Conservation (phyloP, 2,329 filamentous ascomycete species). For the Hirsutella thompsonii region DNA sequence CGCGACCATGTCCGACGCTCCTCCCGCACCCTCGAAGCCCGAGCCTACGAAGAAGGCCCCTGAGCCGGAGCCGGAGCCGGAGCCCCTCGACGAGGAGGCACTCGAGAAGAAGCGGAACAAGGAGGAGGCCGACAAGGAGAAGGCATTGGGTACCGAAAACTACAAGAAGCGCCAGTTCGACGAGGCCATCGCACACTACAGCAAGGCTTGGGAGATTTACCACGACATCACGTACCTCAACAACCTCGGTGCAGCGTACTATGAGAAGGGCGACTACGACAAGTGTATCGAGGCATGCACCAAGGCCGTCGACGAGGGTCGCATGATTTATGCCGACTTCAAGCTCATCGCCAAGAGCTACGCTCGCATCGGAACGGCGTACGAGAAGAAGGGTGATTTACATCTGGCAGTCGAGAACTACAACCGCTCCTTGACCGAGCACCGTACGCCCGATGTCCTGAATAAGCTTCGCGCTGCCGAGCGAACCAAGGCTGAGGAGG, state of each 20-base stretch:
- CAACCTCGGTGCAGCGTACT: constrained; percentile 87
- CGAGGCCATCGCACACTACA: constrained; percentile 86
- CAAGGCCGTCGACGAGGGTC: constrained; percentile 80
- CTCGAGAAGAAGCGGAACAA: constrained; percentile 80
- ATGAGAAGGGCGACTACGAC: constrained; percentile 91
- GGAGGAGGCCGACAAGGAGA: constrained; percentile 85
- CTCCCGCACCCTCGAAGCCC: constrained; percentile 23
- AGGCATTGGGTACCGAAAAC: constrained; percentile 81
- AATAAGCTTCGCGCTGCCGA: constrained; percentile 85
- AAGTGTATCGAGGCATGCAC: constrained; percentile 77
- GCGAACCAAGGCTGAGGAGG: constrained; percentile 67
- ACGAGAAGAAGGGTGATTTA: constrained; percentile 81
- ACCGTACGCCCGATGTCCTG: constrained; percentile 88
- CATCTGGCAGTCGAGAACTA: constrained; percentile 75
- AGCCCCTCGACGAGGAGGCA: constrained; percentile 70
- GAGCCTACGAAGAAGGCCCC: constrained; percentile 43
- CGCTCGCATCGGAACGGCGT: constrained; percentile 82
- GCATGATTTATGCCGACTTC: constrained; percentile 85
- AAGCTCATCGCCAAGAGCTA: constrained; percentile 98
- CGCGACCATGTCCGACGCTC: constrained; percentile 63
- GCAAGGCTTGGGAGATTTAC: constrained; percentile 83
- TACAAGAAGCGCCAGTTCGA: constrained; percentile 99
- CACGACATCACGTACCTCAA: constrained; percentile 98
- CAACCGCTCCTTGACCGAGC: constrained; percentile 88
- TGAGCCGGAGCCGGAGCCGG: constrained; percentile 43